phyloP scores from a whole-genome alignment of 2,329 filamentous ascomycete genomes.

The Penicillium crustosum region DNA sequence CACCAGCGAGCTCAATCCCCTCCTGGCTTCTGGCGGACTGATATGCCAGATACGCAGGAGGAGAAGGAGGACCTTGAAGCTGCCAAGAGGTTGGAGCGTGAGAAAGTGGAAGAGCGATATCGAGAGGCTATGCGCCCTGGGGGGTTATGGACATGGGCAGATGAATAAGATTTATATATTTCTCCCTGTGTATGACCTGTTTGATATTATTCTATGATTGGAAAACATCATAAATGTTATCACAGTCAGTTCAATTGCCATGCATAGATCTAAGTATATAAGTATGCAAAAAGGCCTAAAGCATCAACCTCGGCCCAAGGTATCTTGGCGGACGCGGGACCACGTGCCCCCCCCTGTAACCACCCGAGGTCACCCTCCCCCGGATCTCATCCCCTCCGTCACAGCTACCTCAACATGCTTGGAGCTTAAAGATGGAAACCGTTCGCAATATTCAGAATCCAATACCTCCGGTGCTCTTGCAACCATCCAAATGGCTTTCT shows the following conservation, averaged over 20 bases:
- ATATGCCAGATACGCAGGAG: slow-evolving; percentile 89
- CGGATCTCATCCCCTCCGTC: slow-evolving; percentile 7
- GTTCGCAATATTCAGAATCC: slow-evolving; percentile 28
- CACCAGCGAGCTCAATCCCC: slow-evolving; percentile 72
- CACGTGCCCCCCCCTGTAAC: slow-evolving; percentile 30
- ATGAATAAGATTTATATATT: slow-evolving; percentile 59
- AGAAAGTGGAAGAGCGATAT: slow-evolving; percentile 70
- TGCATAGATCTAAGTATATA: neutral
- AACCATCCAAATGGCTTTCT: slow-evolving; percentile 42
- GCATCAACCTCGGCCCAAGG: slow-evolving; percentile 27
- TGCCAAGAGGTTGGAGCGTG: slow-evolving; percentile 62
- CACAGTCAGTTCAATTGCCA: neutral
- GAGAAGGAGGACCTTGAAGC: slow-evolving; percentile 63
- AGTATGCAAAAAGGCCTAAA: slow-evolving; percentile 4
- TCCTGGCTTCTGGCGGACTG: slow-evolving; percentile 85
- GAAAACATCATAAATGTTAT: neutral
- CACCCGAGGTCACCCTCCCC: slow-evolving; percentile 5
- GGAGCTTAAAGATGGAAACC: slow-evolving; percentile 34
- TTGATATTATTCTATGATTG: neutral
- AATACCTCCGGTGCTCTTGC: slow-evolving; percentile 33
- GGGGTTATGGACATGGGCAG: slow-evolving; percentile 77
- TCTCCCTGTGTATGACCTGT: neutral
- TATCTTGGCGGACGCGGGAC: slow-evolving; percentile 27
- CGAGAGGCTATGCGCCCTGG: slow-evolving; percentile 75
- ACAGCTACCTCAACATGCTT: slow-evolving; percentile 10